Evolutionary conservation across 768 basidiomycete genomes (phyloP), one percentile per base, ranked within the genome.

Genomic region (Cubamyces sp.): DNA sequence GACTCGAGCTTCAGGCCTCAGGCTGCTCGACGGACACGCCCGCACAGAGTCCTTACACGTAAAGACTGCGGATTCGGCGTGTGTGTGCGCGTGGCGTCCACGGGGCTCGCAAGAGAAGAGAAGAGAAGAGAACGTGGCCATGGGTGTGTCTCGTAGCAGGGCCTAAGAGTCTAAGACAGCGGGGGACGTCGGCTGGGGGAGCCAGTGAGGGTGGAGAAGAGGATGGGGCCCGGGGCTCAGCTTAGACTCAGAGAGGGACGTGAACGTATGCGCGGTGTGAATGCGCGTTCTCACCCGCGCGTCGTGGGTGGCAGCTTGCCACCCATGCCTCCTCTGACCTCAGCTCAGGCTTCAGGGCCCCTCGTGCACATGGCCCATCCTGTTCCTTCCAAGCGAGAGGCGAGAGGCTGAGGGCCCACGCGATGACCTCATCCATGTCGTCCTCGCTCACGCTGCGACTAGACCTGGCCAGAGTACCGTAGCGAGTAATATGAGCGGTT

Each of bases 391-490:
- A 34, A 34, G 34, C 34, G 34, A 34, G 34, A 6, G 34, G 9
- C 34, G 11, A 34, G 34, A 34, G 28, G 49, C 46, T 26, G 50
- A 49, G 57, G 48, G 49, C 41, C 16, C 34, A 21, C 47, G 56
- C 19, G 49, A 51, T 59, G 57, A 59, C 57, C 57, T 51, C 57
- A 59, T 59, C 41, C 48, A 16, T 50, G 47, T 42, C 56, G 28
- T 15, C 48, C 48, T 57, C 45, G 55, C 55, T 47, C 55, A 39
- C 41, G n/a, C n/a, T n/a, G n/a, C n/a, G n/a, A n/a, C n/a, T n/a
- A n/a, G n/a, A n/a, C n/a, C n/a, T n/a, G n/a, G n/a, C n/a, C n/a
- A n/a, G n/a, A n/a, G n/a, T n/a, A n/a, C n/a, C n/a, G n/a, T n/a
- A n/a, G n/a, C n/a, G n/a, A n/a, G n/a, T n/a, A n/a, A n/a, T n/a